Evolutionary conservation across 257 asterid species (phyloP).

Genomic region (Leonotis leonurus): DNA sequence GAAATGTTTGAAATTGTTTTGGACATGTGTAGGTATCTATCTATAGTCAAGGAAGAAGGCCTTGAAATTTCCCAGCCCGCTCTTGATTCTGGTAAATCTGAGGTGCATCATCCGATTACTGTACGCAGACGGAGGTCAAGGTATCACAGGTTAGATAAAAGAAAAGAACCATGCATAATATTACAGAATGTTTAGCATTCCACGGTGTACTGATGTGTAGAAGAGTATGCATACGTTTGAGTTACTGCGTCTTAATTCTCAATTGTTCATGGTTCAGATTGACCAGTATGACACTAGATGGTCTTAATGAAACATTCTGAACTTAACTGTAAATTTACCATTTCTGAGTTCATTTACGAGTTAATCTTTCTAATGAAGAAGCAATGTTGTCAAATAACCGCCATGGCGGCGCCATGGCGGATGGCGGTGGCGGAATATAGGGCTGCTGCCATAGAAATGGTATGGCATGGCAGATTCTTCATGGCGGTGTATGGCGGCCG

Average conservation of each 20-base stretch:
- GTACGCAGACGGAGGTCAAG: conserved; percentile 48
- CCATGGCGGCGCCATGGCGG: too few relatives aligned
- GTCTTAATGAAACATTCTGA: not conserved
- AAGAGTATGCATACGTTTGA: not conserved
- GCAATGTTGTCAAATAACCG: too few relatives aligned
- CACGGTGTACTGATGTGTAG: not conserved
- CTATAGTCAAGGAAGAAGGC: conserved; percentile 74
- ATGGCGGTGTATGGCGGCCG: too few relatives aligned
- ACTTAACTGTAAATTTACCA: not conserved
- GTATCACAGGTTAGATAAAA: conserved; percentile 67
- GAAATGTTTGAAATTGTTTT: conserved; percentile 8
- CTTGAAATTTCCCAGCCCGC: conserved; percentile 97
- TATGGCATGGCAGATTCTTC: too few relatives aligned
- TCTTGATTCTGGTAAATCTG: conserved; percentile 57
- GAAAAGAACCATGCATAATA: not conserved
- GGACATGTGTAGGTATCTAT: conserved; percentile 52
- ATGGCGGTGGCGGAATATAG: too few relatives aligned
- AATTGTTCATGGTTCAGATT: not conserved
- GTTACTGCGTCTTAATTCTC: not conserved
- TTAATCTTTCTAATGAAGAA: not conserved
- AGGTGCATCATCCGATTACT: conserved; percentile 78
- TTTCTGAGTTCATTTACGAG: not conserved
- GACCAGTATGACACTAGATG: not conserved
- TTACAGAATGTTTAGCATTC: conserved; percentile 19
- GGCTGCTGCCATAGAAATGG: too few relatives aligned